A percentile compares a stretch with the other conserved stretches of the same genome.
These are phyloP conservation scores for Alliaria petiolata DNA, from an alignment of 345 rosid genomes.

Conservation along the genomic window DNA sequence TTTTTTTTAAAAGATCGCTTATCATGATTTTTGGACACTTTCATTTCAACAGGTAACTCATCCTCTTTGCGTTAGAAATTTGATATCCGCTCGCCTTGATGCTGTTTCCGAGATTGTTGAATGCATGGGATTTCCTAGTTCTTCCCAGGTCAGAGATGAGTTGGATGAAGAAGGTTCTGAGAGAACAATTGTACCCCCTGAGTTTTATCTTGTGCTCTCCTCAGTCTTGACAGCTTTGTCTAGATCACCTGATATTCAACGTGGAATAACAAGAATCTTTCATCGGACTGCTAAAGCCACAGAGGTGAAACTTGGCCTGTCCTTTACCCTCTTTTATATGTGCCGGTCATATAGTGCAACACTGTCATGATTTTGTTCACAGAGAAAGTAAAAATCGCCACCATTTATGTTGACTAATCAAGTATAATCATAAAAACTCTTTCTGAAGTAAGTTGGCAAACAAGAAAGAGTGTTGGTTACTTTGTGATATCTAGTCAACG, in stretches of 20 bases:
- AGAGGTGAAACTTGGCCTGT: slow-evolving; percentile 54
- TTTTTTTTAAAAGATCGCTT: not conserved
- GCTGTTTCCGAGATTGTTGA: slow-evolving; percentile 95
- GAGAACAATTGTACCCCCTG: slow-evolving; percentile 36
- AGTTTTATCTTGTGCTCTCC: slow-evolving; percentile 55
- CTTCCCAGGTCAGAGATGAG: slow-evolving; percentile 33
- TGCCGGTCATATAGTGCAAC: not conserved
- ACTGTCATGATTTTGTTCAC: not conserved
- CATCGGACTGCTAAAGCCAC: slow-evolving; percentile 82
- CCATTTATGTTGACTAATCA: not conserved
- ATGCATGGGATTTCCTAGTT: slow-evolving; percentile 63
- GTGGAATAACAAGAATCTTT: slow-evolving; percentile 94
- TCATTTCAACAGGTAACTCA: slow-evolving; percentile 70
- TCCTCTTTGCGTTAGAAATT: slow-evolving; percentile 76
- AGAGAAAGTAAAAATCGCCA: not conserved
- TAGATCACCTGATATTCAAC: slow-evolving; percentile 83
- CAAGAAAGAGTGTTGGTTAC: not conserved
- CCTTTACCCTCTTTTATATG: slow-evolving; percentile 7
- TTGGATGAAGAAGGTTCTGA: slow-evolving; percentile 42
- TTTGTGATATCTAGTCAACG: not conserved
- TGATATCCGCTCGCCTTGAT: slow-evolving; percentile 91
- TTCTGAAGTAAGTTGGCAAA: not conserved
- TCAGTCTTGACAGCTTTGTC: slow-evolving; percentile 71
- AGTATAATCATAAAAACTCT: not conserved
- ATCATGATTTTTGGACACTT: not conserved